phyloP scores from a whole-genome alignment of 208 protist species.

The Trypanosoma avium region DNA sequence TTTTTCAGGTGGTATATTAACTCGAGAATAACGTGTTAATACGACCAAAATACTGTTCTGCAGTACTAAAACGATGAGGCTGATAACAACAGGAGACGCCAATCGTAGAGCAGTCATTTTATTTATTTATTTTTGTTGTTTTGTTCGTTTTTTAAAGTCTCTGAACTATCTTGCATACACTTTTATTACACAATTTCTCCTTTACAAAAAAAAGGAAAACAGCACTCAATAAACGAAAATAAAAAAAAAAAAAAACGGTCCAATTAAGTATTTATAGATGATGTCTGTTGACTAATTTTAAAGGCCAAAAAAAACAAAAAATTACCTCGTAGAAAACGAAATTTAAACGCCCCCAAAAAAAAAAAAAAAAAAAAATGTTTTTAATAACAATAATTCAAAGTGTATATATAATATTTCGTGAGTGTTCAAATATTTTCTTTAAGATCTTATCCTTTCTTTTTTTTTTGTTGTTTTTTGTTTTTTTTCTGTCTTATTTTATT shows the following conservation, averaged over 20 bases:
- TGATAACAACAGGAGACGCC: constrained; percentile 41
- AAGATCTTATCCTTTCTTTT: constrained; percentile 3
- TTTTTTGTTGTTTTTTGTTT: constrained; percentile 3
- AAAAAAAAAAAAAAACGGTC: constrained; percentile 2
- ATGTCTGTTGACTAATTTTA: too few species aligned
- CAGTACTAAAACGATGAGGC: constrained; percentile 68
- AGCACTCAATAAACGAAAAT: too few species aligned
- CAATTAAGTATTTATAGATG: too few species aligned
- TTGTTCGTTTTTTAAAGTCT: too few species aligned
- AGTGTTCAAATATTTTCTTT: neutral
- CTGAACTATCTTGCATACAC: too few species aligned
- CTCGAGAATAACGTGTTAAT: constrained; percentile 66
- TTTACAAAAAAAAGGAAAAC: too few species aligned
- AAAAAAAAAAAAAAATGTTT: too few species aligned
- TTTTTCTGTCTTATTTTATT: neutral
- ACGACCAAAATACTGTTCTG: constrained; percentile 79
- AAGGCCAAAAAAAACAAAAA: neutral
- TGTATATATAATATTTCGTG: neutral
- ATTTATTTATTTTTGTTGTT: too few species aligned
- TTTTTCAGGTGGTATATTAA: constrained; percentile 26
- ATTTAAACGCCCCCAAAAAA: too few species aligned
- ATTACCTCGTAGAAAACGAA: too few species aligned
- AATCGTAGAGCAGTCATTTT: constrained; percentile 13
- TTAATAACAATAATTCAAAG: too few species aligned
- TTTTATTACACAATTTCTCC: too few species aligned